These are phyloP conservation scores for Mortierella sp. DNA, from an alignment of 371 early-diverging fungal species.

Conservation along the genomic window DNA sequence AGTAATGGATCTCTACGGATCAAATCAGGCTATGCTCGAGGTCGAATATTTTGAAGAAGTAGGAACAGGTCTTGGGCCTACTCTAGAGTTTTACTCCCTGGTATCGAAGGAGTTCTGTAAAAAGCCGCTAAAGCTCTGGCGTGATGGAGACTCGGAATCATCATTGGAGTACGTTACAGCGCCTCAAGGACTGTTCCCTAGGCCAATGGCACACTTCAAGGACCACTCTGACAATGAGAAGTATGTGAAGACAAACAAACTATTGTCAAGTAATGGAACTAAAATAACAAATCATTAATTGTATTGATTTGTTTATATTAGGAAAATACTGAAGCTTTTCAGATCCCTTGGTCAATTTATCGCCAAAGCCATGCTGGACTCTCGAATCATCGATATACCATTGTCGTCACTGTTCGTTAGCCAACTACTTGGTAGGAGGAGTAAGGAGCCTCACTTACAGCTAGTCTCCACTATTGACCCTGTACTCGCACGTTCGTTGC, in stretches of 20 bases:
- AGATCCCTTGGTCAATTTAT: conserved; percentile 85
- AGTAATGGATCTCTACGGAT: conserved; percentile 84
- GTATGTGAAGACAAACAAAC: conserved; percentile 11
- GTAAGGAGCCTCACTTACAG: conserved; percentile 40
- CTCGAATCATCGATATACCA: conserved; percentile 88
- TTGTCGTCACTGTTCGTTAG: conserved; percentile 83
- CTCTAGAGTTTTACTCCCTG: conserved; percentile 91
- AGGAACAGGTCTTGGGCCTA: conserved; percentile 95
- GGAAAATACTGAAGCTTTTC: conserved; percentile 70
- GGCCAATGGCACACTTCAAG: conserved; percentile 59
- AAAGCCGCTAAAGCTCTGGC: conserved; percentile 70
- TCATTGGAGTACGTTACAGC: conserved; percentile 60
- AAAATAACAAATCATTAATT: conserved; percentile 1
- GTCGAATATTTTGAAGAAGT: conserved; percentile 94
- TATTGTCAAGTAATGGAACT: neutral
- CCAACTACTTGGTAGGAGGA: conserved; percentile 64
- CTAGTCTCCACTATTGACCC: conserved; percentile 74
- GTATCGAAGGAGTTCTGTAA: conserved; percentile 83
- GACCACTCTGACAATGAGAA: conserved; percentile 55
- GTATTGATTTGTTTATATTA: neutral
- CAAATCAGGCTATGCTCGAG: conserved; percentile 80
- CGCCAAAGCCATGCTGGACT: conserved; percentile 91
- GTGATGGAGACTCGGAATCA: conserved; percentile 59
- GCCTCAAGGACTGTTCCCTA: conserved; percentile 81
- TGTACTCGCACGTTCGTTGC: conserved; percentile 75